These are phyloP conservation scores for Diaporthe capsici DNA, from an alignment of 2,329 filamentous ascomycete genomes.

Conservation along the genomic window DNA sequence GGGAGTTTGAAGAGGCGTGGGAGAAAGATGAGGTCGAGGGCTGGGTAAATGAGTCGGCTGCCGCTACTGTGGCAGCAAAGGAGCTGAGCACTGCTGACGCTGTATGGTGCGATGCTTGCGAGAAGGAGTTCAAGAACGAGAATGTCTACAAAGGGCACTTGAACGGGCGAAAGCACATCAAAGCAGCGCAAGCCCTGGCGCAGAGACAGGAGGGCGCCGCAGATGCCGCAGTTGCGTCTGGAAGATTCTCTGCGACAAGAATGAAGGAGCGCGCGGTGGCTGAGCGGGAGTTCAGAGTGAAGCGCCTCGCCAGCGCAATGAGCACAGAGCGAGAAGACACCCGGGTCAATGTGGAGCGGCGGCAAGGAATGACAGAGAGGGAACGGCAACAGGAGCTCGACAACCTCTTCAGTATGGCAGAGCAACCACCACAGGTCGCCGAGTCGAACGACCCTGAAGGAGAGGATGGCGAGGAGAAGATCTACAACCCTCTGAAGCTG, in stretches of 20 bases:
- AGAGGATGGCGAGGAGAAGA: conserved; percentile 84
- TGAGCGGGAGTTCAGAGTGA: conserved; percentile 87
- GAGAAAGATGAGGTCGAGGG: conserved; percentile 82
- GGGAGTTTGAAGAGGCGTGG: conserved; percentile 90
- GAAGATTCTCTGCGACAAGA: conserved; percentile 43
- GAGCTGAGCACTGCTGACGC: conserved; percentile 68
- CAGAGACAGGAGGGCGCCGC: conserved; percentile 58
- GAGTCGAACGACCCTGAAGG: conserved; percentile 78
- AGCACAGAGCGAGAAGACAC: conserved; percentile 91
- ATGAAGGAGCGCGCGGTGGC: conserved; percentile 90
- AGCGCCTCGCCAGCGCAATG: conserved; percentile 85
- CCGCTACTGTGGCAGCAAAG: conserved; percentile 52
- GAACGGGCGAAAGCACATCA: conserved; percentile 92
- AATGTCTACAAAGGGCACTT: conserved; percentile 95
- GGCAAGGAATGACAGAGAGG: conserved; percentile 96
- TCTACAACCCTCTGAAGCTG: conserved; percentile 97
- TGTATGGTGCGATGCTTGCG: conserved; percentile 91
- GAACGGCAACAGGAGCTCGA: conserved; percentile 96
- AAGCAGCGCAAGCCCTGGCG: conserved; percentile 78
- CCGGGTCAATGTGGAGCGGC: conserved; percentile 93
- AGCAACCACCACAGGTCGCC: conserved; percentile 58
- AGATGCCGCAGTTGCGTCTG: conserved; percentile 44
- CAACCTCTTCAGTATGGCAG: conserved; percentile 76
- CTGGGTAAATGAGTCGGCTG: conserved; percentile 75
- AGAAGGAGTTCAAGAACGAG: conserved; percentile 95